phyloP scores from a whole-genome alignment of 169 alveolate species.

The Cryptosporidium sp. region DNA sequence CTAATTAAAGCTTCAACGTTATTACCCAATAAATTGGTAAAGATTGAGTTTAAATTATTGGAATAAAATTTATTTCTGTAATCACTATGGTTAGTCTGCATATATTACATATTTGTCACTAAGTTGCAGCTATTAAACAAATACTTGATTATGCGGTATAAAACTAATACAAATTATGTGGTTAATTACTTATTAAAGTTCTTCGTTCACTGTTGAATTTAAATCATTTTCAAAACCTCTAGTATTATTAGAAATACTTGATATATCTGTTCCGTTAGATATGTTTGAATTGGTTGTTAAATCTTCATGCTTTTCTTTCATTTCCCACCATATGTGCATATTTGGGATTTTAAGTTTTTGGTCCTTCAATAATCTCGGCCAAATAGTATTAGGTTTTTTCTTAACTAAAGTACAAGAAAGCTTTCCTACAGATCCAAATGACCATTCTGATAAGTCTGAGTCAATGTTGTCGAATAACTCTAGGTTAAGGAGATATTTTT shows the following conservation, averaged over 20 bases:
- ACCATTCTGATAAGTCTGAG: constrained; percentile 83
- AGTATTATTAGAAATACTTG: constrained; percentile 34
- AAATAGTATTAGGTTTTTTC: constrained; percentile 79
- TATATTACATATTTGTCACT: not conserved
- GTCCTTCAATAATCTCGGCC: constrained; percentile 86
- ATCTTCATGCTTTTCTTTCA: constrained; percentile 89
- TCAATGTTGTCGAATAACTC: constrained; percentile 83
- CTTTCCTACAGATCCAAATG: constrained; percentile 89
- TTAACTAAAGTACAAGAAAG: constrained; percentile 87
- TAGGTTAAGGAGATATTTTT: constrained; percentile 84
- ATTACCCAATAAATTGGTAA: not conserved
- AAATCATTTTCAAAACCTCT: not conserved
- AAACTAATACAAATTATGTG: not conserved
- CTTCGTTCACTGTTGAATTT: constrained; percentile 7
- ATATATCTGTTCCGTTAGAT: constrained; percentile 1
- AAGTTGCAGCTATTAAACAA: constrained; percentile 7
- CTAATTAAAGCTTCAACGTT: constrained; percentile 12
- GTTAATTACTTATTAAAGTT: not conserved
- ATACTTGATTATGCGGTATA: constrained; percentile 19
- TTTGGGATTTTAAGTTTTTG: constrained; percentile 85
- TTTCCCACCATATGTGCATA: constrained; percentile 94
- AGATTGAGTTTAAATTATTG: not conserved
- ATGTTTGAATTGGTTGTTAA: constrained; percentile 1
- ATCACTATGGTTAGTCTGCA: not conserved
- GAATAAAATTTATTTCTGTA: not conserved